A percentile compares a stretch with the other conserved stretches of the same genome.
Conservation (phyloP, 2,329 filamentous ascomycete species). For the Fusarium sp. region DNA sequence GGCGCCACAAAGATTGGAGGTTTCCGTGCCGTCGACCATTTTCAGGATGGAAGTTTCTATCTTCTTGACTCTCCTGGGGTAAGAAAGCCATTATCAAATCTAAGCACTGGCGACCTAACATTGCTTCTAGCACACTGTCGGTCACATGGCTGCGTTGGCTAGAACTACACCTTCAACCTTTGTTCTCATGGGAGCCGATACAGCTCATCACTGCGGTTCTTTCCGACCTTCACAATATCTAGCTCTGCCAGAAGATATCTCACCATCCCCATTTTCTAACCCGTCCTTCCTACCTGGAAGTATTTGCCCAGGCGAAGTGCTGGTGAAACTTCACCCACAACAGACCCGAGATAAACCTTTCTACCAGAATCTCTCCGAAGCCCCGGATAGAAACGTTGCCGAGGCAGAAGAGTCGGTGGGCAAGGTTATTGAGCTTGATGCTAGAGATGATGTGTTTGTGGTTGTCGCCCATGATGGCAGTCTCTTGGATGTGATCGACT, state of each 20-base stretch:
- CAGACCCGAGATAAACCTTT: not conserved
- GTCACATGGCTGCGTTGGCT: conserved; percentile 18
- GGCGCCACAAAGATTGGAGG: conserved; percentile 1
- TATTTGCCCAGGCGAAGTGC: not conserved
- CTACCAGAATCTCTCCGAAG: not conserved
- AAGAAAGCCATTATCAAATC: not conserved
- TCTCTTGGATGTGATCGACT: not conserved
- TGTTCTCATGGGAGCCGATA: conserved; percentile 3
- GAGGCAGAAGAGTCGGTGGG: not conserved
- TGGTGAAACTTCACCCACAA: not conserved
- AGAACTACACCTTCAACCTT: conserved; percentile 14
- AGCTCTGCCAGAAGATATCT: not conserved
- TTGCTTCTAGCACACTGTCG: conserved; percentile 9
- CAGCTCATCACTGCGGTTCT: not conserved
- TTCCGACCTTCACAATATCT: not conserved
- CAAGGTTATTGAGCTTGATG: not conserved
- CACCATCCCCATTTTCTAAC: conserved; percentile 1
- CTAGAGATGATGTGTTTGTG: conserved; percentile 2
- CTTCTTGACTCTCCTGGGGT: conserved; percentile 24
- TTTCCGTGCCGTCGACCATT: conserved; percentile 26
- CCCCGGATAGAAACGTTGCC: not conserved
- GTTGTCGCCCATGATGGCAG: conserved; percentile 2
- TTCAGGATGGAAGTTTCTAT: conserved; percentile 25
- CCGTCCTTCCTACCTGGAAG: not conserved
- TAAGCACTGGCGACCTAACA: not conserved